A percentile compares a stretch with the other conserved stretches of the same genome.
phyloP scores from a whole-genome alignment of 257 asterid species.

The Solanum gracilifrons region DNA sequence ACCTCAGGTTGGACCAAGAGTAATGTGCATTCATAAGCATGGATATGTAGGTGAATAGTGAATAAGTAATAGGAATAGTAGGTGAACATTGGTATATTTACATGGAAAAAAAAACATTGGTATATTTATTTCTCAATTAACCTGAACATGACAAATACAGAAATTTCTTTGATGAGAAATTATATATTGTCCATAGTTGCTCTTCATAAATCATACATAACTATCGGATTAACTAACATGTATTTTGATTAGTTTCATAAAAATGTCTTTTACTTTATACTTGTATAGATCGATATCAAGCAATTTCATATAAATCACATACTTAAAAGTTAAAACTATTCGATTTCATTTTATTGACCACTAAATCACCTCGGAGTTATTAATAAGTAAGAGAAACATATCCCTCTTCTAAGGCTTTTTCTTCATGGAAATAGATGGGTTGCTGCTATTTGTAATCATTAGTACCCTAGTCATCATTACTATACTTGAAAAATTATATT shows the following conservation, averaged over 20 bases:
- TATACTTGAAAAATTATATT: constrained; percentile 23
- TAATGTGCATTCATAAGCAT: background rate
- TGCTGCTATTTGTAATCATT: constrained; percentile 41
- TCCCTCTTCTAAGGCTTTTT: constrained; percentile 28
- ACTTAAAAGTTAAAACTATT: background rate
- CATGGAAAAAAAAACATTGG: background rate
- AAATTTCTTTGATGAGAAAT: background rate
- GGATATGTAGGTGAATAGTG: background rate
- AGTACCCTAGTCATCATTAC: constrained; percentile 42
- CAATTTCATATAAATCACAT: background rate
- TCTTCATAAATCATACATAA: background rate
- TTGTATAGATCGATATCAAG: too few species aligned
- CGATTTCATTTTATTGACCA: background rate
- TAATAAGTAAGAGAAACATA: background rate
- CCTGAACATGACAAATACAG: background rate
- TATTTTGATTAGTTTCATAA: background rate
- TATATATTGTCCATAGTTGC: too few species aligned
- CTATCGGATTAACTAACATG: fast-evolving
- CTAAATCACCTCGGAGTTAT: background rate
- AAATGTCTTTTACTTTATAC: too few species aligned
- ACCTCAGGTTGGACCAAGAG: background rate
- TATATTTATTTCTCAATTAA: background rate
- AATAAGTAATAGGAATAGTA: background rate
- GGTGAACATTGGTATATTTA: background rate
- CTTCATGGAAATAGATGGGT: constrained; percentile 32